Evolutionary conservation across 352 stramenopile species (phyloP).

Genomic region (Globisporangium acanthophoron): DNA sequence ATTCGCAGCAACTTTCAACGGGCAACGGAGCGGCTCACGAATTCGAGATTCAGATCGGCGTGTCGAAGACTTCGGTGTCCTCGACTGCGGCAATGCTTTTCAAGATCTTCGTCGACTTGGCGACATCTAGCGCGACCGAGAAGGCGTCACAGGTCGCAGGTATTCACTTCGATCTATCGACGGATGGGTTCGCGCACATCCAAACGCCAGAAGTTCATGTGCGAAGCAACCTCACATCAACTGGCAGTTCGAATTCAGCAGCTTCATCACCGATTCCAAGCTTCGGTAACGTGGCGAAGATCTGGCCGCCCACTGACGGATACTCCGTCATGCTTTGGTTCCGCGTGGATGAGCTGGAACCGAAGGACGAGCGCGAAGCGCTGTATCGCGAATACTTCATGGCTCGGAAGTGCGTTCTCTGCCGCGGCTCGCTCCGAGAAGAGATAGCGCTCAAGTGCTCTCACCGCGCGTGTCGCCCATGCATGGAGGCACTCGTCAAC

Average conservation of each 20-base stretch:
- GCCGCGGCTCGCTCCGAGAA: constrained; percentile 32
- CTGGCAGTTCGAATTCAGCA: constrained; percentile 7
- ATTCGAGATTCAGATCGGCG: background rate
- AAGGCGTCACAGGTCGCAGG: background rate
- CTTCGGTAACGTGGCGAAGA: constrained; percentile 34
- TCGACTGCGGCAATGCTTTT: constrained; percentile 3
- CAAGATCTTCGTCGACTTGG: constrained; percentile 9
- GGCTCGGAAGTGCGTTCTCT: constrained; percentile 56
- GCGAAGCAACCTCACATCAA: constrained; percentile 12
- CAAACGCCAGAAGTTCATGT: constrained; percentile 58
- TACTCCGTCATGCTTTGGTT: constrained; percentile 68
- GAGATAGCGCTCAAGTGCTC: constrained; percentile 65
- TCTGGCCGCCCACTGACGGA: constrained; percentile 58
- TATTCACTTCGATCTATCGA: constrained; percentile 45
- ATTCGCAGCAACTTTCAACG: no score
- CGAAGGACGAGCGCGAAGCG: constrained; percentile 56
- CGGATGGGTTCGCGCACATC: constrained; percentile 57
- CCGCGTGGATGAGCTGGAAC: constrained; percentile 46
- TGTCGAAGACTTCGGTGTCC: background rate
- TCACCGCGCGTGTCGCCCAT: constrained; percentile 49
- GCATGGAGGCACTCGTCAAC: constrained; percentile 46
- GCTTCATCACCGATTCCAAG: constrained; percentile 21
- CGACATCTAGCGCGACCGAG: background rate
- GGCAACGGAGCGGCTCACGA: background rate
- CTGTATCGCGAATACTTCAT: constrained; percentile 56